These are phyloP conservation scores for Parasitella parasitica DNA, from an alignment of 371 early-diverging fungal species.

Conservation along the genomic window DNA sequence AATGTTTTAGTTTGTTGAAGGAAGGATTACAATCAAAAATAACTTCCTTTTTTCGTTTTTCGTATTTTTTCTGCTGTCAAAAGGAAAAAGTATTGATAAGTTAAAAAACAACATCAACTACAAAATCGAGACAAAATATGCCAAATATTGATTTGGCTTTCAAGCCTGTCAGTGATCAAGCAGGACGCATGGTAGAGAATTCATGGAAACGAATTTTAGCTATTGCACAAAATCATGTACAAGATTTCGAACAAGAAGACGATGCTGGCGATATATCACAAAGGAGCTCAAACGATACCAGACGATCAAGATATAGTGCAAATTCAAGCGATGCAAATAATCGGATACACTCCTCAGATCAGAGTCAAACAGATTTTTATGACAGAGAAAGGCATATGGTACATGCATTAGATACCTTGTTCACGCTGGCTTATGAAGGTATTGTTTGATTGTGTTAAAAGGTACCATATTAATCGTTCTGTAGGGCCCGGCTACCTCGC, in stretches of 20 bases:
- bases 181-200: constrained; percentile 15
- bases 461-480: neutral
- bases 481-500: constrained; percentile 41
- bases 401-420: constrained; percentile 21
- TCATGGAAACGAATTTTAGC: constrained; percentile 22
- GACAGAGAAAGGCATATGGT: constrained; percentile 30
- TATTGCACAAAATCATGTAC: constrained; percentile 23
- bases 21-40: neutral
- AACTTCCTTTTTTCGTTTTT: neutral
- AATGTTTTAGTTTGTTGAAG: neutral
- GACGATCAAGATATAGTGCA: constrained; percentile 1
- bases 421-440: constrained; percentile 21
- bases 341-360: neutral
- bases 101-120: neutral
- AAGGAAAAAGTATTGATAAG: neutral
- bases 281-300: neutral
- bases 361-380: constrained; percentile 15
- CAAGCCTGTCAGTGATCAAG: constrained; percentile 21
- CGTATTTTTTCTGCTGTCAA: neutral
- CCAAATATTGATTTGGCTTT: constrained; percentile 20
- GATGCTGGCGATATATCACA: neutral
- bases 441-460: neutral
- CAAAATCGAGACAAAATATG: constrained; percentile 13
- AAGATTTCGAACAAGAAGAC: constrained; percentile 15
- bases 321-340: neutral